Evolutionary conservation across 1,284 basidiomycete genomes (phyloP).

Genomic region (Wallemia hederae): DNA sequence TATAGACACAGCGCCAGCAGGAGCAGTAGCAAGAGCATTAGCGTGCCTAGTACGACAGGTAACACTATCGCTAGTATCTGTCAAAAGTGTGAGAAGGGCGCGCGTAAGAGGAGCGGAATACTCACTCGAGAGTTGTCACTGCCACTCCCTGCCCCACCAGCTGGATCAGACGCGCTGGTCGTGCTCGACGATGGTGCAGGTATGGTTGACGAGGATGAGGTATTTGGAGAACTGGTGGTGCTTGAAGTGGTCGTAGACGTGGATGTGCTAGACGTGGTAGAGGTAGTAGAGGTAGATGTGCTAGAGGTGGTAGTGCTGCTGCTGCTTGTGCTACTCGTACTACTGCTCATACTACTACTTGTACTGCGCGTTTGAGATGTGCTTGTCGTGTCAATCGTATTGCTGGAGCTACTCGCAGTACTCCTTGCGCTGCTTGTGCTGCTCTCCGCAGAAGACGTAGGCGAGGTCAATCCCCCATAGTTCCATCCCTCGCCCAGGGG

Average conservation of each 20-base stretch:
- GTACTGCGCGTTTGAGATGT: not conserved
- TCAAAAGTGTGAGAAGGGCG: not conserved
- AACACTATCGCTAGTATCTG: not conserved
- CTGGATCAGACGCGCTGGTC: too few relatives aligned
- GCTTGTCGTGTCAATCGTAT: not conserved
- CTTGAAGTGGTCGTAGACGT: not conserved
- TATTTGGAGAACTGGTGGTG: not conserved
- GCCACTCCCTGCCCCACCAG: not conserved
- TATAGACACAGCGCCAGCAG: not conserved
- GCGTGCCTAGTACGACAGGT: not conserved
- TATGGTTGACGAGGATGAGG: too few relatives aligned
- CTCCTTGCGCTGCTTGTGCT: not conserved
- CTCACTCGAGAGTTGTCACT: not conserved
- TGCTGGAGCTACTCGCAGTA: not conserved
- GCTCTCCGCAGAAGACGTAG: not conserved
- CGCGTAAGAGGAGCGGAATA: not conserved
- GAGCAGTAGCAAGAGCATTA: not conserved
- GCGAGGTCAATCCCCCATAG: not conserved
- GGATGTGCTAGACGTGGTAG: not conserved
- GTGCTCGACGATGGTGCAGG: too few relatives aligned
- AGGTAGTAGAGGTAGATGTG: not conserved
- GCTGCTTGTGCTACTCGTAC: not conserved
- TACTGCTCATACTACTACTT: not conserved
- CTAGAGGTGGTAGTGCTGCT: not conserved
- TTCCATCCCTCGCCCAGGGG: not conserved